Conservation (phyloP, 345 rosid species). For the Hibiscus trionum region DNA sequence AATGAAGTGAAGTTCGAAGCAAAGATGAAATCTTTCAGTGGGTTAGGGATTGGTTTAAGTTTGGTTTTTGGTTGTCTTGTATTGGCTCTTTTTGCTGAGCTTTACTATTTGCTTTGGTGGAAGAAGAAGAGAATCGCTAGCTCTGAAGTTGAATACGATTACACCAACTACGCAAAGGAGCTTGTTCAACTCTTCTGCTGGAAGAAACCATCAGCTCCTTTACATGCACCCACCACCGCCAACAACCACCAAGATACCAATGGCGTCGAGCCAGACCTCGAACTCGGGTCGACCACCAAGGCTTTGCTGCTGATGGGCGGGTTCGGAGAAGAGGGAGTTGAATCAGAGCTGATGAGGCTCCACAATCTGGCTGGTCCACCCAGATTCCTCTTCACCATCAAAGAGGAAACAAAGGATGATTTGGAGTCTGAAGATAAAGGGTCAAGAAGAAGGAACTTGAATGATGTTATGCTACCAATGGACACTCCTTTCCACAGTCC, state of each 20-base stretch:
- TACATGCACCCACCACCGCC: conserved; percentile 10
- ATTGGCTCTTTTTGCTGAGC: conserved; percentile 63
- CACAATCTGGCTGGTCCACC: conserved; percentile 81
- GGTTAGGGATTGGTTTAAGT: conserved; percentile 66
- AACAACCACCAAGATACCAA: neutral
- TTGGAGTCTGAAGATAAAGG: conserved; percentile 88
- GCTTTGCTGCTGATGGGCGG: conserved; percentile 32
- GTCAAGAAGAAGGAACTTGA: conserved; percentile 68
- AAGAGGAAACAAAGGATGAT: conserved; percentile 89
- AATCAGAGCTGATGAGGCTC: conserved; percentile 86
- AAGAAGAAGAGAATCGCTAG: conserved; percentile 52
- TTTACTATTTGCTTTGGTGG: conserved; percentile 79
- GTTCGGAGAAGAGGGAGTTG: conserved; percentile 41
- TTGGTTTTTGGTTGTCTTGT: conserved; percentile 63
- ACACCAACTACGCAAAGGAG: conserved; percentile 48
- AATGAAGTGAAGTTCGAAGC: conserved; percentile 30
- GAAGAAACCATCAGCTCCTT: neutral
- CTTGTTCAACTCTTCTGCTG: conserved; percentile 33
- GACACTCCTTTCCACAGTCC: conserved; percentile 31
- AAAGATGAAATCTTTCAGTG: conserved; percentile 52
- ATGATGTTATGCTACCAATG: conserved; percentile 43
- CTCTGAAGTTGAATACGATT: conserved; percentile 35
- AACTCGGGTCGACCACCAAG: conserved; percentile 49
- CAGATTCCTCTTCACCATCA: conserved; percentile 88
- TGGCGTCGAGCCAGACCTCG: conserved; percentile 32